phyloP scores from a whole-genome alignment of 768 basidiomycete genomes.

The Amanita polypyramis region DNA sequence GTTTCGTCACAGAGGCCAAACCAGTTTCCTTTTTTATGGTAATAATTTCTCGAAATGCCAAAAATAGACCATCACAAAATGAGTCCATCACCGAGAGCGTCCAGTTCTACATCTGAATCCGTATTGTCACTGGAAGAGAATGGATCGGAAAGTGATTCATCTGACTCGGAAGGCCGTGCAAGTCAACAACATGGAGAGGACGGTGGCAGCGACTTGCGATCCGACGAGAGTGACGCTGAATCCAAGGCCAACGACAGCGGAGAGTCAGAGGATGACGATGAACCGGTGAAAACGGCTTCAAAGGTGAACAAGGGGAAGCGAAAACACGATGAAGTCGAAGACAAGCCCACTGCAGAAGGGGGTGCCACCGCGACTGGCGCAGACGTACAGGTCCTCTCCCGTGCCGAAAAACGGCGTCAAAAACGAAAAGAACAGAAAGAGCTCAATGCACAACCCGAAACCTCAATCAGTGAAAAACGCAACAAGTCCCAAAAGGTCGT shows the following conservation, averaged over 20 bases:
- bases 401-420: conserved; percentile 59
- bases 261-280: neutral
- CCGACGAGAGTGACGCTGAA: neutral
- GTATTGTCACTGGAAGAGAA: neutral
- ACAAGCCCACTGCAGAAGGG: neutral
- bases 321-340: neutral
- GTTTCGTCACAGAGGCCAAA: too few relatives aligned
- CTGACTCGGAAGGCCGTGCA: neutral
- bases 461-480: conserved; percentile 33
- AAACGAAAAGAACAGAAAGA: conserved; percentile 34
- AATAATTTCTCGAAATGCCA: neutral
- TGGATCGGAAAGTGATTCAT: neutral
- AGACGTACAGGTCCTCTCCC: conserved; percentile 51
- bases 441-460: conserved; percentile 16
- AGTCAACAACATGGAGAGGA: neutral
- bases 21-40: neutral
- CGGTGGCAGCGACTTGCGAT: neutral
- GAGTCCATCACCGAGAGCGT: neutral
- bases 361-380: conserved; percentile 9
- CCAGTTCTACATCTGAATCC: neutral
- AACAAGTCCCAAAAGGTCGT: conserved; percentile 25
- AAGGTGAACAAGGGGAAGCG: neutral
- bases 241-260: neutral
- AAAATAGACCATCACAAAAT: neutral
- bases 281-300: neutral